Evolutionary conservation across 192 early-diverging fungal genomes (phyloP), one percentile per base, ranked within the genome.

Genomic region (Phlyctochytrium bullatum): DNA sequence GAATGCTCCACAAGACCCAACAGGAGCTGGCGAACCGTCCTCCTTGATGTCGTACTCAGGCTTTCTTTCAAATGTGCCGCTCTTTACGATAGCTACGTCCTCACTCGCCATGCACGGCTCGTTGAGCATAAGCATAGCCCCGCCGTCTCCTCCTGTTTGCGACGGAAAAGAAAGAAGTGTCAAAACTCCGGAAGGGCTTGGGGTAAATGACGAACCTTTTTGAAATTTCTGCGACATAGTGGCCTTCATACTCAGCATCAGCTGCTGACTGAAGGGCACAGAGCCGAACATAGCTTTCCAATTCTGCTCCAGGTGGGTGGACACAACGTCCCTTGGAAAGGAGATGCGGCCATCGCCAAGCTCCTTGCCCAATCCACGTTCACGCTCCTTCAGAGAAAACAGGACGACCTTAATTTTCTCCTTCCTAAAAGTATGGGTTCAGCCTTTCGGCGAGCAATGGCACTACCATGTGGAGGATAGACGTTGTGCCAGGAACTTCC

Each of bases 381-480:
- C 12, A 25, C 16, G 54, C 27, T 57, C 25, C 10, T 14, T 10
- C 6, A 57, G 54, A 10, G 16, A 6, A 27, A 24, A 57, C 10
- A 57, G 12, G 27, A 28, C 54, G 16, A 57, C 27, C 54, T 14
- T 6, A 25, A 57, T 57, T 57, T 57, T 57, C 16, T 57, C 54
- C 25, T 28, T 57, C 54, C 54, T 57, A 27, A 57, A 25, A 57
- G 10, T 10, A 57, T 6, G 4, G 27, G 54, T 10, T 25, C 10
- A 57, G 27, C 27, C 10, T 20, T 25, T 6, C 6, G 54, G 14
- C 27, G 20, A 57, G 20, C 20, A 57, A 57, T 28, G 27, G 25
- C 10, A 57, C 27, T 57, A 57, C 54, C 54, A 57, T 24, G 54
- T 57, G 6, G 54, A 57, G 27, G 16, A 28, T 28, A 57, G 25